Evolutionary conservation across 2,329 filamentous ascomycete genomes (phyloP), one percentile per base, ranked within the genome.

Genomic region (Colletotrichum siamense): DNA sequence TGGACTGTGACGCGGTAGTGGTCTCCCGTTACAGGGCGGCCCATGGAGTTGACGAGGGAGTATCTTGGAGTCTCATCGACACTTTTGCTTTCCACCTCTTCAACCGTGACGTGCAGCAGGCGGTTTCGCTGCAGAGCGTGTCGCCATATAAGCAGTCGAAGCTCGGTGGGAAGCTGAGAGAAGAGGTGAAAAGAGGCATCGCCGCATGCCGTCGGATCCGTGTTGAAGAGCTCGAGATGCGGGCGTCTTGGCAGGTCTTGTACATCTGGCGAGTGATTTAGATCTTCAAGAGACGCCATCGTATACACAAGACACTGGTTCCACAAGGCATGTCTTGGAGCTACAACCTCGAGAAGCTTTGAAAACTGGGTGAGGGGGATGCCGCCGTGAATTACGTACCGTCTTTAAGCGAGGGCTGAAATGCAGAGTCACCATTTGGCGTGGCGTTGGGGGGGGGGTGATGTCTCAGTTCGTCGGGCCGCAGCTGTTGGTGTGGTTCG

Each of bases 141-240:
- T 1, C 30, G 52, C 73, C 73, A 75, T 16, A 75, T 59, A 1
- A 75, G 39, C 30, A 57, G 16, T 1, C 73, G 73, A 3, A 75
- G 24, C 26, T 75, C 73, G 9, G 36, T 7, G 2, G 73, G 69
- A 8, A 75, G 44, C 18, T 64, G 24, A 4, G 32, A 3, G 16
- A 75, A 75, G 3, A 30, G 4, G 12, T 16, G 32, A 18, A 68
- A 73, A n/a, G n/a, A 55, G 2, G 15, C 12, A 4, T 15, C 16
- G 15, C 2, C 52, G 22, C 34, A n/a, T 12, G 12, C 8, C 18
- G 30, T 8, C 18, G 44, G 44, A 22, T 34, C 26, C 2, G 24
- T 32, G 64, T 73, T 73, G 63, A 73, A 75, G n/a, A 75, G 73
- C 12, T 75, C 61, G 12, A 75, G 69, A 9, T 75, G 69, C 13